Conservation (phyloP, 2,329 filamentous ascomycete species). For the Fusarium xyrophilum region DNA sequence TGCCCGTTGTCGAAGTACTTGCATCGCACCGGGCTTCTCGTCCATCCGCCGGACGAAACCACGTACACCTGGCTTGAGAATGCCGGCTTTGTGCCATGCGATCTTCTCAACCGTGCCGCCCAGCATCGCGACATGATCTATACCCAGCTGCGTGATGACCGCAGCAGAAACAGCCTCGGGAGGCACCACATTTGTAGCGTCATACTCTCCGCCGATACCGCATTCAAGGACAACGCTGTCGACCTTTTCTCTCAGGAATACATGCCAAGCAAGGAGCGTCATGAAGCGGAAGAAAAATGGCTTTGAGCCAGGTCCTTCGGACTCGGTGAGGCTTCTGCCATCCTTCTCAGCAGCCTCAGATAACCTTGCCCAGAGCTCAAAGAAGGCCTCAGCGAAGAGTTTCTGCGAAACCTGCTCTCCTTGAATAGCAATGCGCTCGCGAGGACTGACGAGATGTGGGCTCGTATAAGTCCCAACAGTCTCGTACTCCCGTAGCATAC, state of each 20-base stretch:
- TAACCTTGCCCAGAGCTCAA: slow-evolving; percentile 78
- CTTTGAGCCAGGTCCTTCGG: slow-evolving; percentile 68
- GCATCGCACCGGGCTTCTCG: slow-evolving; percentile 48
- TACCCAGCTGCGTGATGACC: slow-evolving; percentile 80
- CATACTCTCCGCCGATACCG: slow-evolving; percentile 92
- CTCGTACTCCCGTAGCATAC: slow-evolving; percentile 66
- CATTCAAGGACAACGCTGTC: slow-evolving; percentile 86
- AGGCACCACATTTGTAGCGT: slow-evolving; percentile 85
- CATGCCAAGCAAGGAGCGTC: slow-evolving; percentile 86
- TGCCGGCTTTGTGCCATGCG: slow-evolving; percentile 89
- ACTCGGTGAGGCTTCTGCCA: slow-evolving; percentile 49
- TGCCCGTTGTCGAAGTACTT: slow-evolving; percentile 66
- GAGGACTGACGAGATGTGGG: slow-evolving; percentile 81
- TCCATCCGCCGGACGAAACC: slow-evolving; percentile 47
- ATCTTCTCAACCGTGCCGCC: slow-evolving; percentile 82
- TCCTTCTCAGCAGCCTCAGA: slow-evolving; percentile 49
- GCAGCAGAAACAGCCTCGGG: slow-evolving; percentile 68
- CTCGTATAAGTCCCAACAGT: slow-evolving; percentile 81
- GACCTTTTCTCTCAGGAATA: slow-evolving; percentile 78
- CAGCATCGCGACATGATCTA: slow-evolving; percentile 84
- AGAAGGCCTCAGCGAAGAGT: slow-evolving; percentile 79
- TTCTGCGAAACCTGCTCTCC: slow-evolving; percentile 72
- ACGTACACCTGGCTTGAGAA: slow-evolving; percentile 71
- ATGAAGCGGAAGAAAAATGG: slow-evolving; percentile 93
- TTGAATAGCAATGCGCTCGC: slow-evolving; percentile 85